Base-by-base conservation (phyloP, 1,284 basidiomycete genomes). In the Lentinula novae-zelandiae region DNA sequence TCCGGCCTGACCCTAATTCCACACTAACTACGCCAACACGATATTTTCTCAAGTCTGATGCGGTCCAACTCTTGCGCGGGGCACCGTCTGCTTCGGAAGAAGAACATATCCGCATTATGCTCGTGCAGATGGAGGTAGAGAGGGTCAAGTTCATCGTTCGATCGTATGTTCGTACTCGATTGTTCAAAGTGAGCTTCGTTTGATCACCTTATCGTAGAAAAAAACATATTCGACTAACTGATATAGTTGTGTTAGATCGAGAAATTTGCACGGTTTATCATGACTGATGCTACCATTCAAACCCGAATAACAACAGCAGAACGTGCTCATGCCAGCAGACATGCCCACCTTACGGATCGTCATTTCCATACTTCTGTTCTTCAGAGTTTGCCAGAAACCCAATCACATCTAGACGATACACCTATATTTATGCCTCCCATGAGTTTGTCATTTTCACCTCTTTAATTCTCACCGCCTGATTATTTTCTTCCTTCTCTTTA, bases 91-190 rank as follows among this genome's bases (percentile, higher is more conserved):
- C 91, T 1, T 90, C 87, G 0, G 92, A 95, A 68, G 93, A 96
- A 64, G 94, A 96, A 65, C 93, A 97, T 69, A 90, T 95, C 66
- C 82, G 93, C 64, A 90, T 95, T 48, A 89, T 93, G 77, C 86
- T 96, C 52, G 94, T 93, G 0, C 92, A 95, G 74, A 95, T 92
- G 0, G 95, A 97, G 74, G 86, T 95, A 69, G 95, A 97, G 72
- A 84, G 95, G 48, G 90, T 93, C 67, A 95, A 94, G 74, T 97
- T 93, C 70, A 83, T 96, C 62, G 85, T 96, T 22, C 77, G 93
- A 60, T 90, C 90, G 1, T 96, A 96, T 71, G 82, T 96, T 3
- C 82, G 94, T n/a, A 92, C 90, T 39, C 79, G 95, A 63, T 71
- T 96, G 58, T 86, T 83, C 78, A 97, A 97, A 82, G 94, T 91